A percentile compares a stretch with the other conserved stretches of the same genome.
phyloP scores from a whole-genome alignment of 148 eudicot species.

The Nepenthes mirabilis region DNA sequence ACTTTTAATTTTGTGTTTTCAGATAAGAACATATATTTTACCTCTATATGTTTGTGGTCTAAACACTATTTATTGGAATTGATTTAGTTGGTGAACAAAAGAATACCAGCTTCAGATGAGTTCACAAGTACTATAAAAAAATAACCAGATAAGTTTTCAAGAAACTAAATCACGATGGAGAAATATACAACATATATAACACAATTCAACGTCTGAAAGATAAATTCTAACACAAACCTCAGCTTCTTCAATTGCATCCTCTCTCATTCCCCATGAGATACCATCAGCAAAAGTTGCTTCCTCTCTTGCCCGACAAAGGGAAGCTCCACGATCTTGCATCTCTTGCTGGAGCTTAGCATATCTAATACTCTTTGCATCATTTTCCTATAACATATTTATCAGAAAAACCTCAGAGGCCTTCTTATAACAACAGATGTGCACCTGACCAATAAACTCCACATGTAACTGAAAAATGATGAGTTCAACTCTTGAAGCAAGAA shows the following conservation, averaged over 20 bases:
- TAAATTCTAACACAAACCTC: conserved; percentile 36
- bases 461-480: neutral
- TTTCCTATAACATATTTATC: conserved; percentile 40
- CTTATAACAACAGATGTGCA: neutral
- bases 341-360: conserved; percentile 38
- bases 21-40: no score
- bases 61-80: no score
- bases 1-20: no score
- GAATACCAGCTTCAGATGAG: no score
- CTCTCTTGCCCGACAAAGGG: conserved; percentile 69
- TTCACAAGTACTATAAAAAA: no score
- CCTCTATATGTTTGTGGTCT: no score
- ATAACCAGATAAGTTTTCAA: neutral
- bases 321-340: conserved; percentile 80
- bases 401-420: neutral
- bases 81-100: no score
- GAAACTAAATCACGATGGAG: neutral
- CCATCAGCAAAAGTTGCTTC: conserved; percentile 89
- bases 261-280: conserved; percentile 94
- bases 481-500: neutral
- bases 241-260: conserved; percentile 90
- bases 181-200: neutral
- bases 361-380: conserved; percentile 40
- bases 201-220: no score
- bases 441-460: neutral